Evolutionary conservation across 768 basidiomycete genomes (phyloP), one percentile per base, ranked within the genome.

Genomic region (Leucosporidium creatinivorum): DNA sequence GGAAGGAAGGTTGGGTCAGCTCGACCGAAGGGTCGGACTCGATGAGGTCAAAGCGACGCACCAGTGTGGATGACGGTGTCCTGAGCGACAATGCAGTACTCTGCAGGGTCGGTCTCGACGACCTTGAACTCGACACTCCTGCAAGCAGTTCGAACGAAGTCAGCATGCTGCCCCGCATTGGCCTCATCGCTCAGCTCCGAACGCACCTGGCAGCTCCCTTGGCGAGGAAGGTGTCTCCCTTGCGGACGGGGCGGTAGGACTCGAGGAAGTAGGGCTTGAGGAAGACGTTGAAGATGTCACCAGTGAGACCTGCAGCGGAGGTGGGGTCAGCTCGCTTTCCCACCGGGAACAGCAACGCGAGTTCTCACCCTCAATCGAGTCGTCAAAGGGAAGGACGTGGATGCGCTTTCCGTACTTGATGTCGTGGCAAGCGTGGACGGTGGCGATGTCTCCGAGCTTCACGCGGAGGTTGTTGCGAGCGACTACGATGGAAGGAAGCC

Each of bases 331-430:
- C 15, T 25, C 31, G 30, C 2, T 13, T 44, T 33, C 33, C 33
- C 39, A 44, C 10, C 39, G 39, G 44, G 44, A 51, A n/a, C 48
- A 49, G 57, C 23, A 3, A 19, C n/a, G n/a, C n/a, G n/a, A n/a
- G n/a, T n/a, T 67, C 78, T 50, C 49, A 80, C 94, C 96, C 81
- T 99, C 96, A 69, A 98, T 82, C 9, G 96, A 98, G 81, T 99
- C 96, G 75, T 97, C 96, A 77, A 99, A 98, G 2, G 96, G 96
- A 21, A 99, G 83, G 68, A 99, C 85, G 77, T 98, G 96, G 50
- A 99, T 86, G 63, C 94, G 88, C 79, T 99, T 98, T 73, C 96
- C 96, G 79, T 99, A 99, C 80, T 97, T 96, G 83, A 98, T 97
- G 76, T 98, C 94, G 67, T 88, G 85, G 78, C 93, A 97, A 75